These are phyloP conservation scores for Russula foetens DNA, from an alignment of 768 basidiomycete genomes.

Conservation along the genomic window DNA sequence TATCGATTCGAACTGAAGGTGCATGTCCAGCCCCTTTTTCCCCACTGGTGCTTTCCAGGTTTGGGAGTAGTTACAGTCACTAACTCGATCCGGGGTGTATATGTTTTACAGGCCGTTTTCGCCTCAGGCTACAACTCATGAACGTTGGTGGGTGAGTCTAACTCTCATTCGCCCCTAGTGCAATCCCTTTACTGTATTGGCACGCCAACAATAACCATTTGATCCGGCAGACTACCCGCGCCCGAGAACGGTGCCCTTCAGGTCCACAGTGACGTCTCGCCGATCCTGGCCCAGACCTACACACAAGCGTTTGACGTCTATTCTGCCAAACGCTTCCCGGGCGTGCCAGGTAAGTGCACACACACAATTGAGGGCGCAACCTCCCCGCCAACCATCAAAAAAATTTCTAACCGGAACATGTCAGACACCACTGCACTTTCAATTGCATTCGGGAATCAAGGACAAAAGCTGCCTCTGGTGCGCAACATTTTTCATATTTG, in stretches of 20 bases:
- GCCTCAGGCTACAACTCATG: slow-evolving; percentile 80
- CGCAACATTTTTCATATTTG: slow-evolving; percentile 17
- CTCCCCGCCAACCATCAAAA: not conserved
- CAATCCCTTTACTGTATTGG: not conserved
- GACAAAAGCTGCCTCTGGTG: slow-evolving; percentile 82
- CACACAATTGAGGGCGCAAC: not conserved
- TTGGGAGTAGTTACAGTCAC: not conserved
- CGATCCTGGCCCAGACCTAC: slow-evolving; percentile 77
- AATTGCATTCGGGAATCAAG: slow-evolving; percentile 83
- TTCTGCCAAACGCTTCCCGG: slow-evolving; percentile 92
- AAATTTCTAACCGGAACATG: slow-evolving; percentile 4
- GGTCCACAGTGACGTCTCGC: slow-evolving; percentile 61
- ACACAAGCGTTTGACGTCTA: slow-evolving; percentile 80
- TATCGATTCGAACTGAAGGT: slow-evolving; percentile 93
- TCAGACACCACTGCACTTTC: slow-evolving; percentile 84
- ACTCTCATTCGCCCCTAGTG: slow-evolving; percentile 8
- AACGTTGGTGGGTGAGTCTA: slow-evolving; percentile 81
- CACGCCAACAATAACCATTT: not conserved
- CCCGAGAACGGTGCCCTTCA: slow-evolving; percentile 58
- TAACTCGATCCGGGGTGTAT: slow-evolving; percentile 12
- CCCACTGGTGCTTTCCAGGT: not conserved
- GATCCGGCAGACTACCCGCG: slow-evolving; percentile 35
- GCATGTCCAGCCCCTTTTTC: slow-evolving; percentile 13
- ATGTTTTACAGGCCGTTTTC: slow-evolving; percentile 61
- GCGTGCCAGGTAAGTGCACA: slow-evolving; percentile 65